Evolutionary conservation across 495 filamentous ascomycete species (phyloP), one percentile per base, ranked within the genome.

Genomic region (Penicillium lagena): DNA sequence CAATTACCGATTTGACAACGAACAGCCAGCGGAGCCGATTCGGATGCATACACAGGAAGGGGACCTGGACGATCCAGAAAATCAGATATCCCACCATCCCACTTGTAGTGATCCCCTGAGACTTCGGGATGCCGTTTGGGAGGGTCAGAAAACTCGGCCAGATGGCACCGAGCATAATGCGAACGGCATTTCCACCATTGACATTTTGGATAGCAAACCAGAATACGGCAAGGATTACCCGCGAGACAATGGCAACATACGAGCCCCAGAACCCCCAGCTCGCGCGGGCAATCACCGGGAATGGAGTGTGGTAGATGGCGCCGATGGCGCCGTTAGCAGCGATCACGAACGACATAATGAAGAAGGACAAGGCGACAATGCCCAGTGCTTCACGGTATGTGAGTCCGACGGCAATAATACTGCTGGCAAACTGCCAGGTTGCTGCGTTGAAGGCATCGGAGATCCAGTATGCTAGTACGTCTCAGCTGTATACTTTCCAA

Each of bases 191-290:
- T 0, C 79, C 81, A 8, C 83, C 83, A 50, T 81, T 85, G 42
- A 77, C 76, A 22, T 79, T 76, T 54, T 86, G 78, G 40, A 88
- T 84, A 11, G 79, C 80, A 22, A 85, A 79, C 83, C 84, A 87
- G 63, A 87, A 86, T 52, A 85, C 64, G 7, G 82, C 83, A 6
- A 86, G 70, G 43, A 86, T 78, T 0, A 76, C 69, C n/a, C 84
- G 74, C 0, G 80, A 83, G 9, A 86, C 63, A 39, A 86, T 83
- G 17, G 76, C 72, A 50, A 87, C 74, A 52, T 85, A 86, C 4
- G 76, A 75, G 39, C 82, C 73, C 67, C 79, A 87, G 62, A 82
- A 87, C 1, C 84, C 84, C 66, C 82, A 88, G 46, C 71, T 71
- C 9, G 81, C 80, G 12, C 83, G 76, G 1, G 79, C 75, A 42